phyloP scores from a whole-genome alignment of 1,139 yeast genomes.

The Magnusiomyces sp. region DNA sequence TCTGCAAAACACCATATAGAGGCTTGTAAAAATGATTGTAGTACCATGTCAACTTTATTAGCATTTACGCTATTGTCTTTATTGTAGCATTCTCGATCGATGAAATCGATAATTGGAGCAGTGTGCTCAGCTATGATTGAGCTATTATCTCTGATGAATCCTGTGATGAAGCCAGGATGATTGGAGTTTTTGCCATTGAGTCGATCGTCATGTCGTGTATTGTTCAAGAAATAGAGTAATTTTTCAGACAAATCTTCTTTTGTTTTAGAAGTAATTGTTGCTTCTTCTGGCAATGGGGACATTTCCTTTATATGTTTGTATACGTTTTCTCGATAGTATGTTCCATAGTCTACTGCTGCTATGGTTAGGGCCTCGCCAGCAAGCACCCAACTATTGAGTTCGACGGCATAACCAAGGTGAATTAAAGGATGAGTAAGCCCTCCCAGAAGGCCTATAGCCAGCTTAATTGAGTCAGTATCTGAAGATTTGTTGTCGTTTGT shows the following conservation, averaged over 20 bases:
- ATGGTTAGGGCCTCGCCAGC: slow-evolving; percentile 28
- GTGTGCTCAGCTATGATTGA: not conserved
- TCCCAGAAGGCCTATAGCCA: slow-evolving; percentile 22
- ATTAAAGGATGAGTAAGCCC: slow-evolving; percentile 30
- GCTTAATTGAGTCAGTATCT: not conserved
- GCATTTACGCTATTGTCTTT: not conserved
- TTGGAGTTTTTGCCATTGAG: not conserved
- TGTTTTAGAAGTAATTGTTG: not conserved
- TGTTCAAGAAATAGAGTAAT: slow-evolving; percentile 1
- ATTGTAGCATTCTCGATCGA: not conserved
- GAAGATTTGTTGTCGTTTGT: no score
- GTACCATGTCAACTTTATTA: not conserved
- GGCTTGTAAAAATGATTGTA: slow-evolving; percentile 18
- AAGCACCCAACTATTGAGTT: slow-evolving; percentile 25
- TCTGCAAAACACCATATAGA: slow-evolving; percentile 22
- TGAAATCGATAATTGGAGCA: not conserved
- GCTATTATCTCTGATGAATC: not conserved
- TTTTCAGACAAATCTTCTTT: not conserved
- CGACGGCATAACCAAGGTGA: slow-evolving; percentile 31
- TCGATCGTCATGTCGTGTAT: not conserved
- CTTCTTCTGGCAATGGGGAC: not conserved
- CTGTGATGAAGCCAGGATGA: not conserved
- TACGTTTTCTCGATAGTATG: not conserved
- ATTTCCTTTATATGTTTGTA: not conserved
- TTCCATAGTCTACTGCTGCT: slow-evolving; percentile 12